phyloP scores from a whole-genome alignment of 2,329 filamentous ascomycete species.

The Calonectria pseudoturangicola region DNA sequence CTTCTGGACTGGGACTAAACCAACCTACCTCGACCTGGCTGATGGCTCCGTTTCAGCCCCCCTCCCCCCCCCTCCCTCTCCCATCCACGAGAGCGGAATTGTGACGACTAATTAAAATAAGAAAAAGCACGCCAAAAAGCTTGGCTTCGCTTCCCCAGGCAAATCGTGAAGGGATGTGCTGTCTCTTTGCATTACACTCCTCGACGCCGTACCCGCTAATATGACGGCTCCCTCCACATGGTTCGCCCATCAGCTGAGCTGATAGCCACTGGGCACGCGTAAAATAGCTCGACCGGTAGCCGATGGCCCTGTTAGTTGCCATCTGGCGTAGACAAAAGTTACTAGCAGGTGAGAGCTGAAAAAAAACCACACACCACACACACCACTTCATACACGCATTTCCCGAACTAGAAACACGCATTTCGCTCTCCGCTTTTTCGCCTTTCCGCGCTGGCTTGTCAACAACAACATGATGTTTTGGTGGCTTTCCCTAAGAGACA shows the following conservation, averaged over 20 bases:
- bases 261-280: constrained; percentile 24
- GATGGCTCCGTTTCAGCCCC: constrained; percentile 23
- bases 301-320: constrained; percentile 23
- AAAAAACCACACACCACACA: constrained; percentile 31
- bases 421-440: constrained; percentile 28
- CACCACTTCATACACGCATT: constrained; percentile 46
- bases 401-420: constrained; percentile 41
- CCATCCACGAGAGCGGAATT: constrained; percentile 31
- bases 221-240: constrained; percentile 26
- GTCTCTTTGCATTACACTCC: constrained; percentile 16
- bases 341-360: constrained; percentile 45
- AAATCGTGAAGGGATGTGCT: constrained; percentile 9
- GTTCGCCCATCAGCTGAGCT: constrained; percentile 37
- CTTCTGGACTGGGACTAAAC: constrained; percentile 14
- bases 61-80: neutral
- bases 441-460: neutral
- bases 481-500: neutral
- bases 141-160: constrained; percentile 38
- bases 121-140: constrained; percentile 6
- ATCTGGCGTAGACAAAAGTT: constrained; percentile 28
- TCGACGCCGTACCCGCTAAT: constrained; percentile 23
- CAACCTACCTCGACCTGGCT: constrained; percentile 18
- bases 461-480: constrained; percentile 1
- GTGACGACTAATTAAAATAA: constrained; percentile 12
- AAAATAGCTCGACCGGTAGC: constrained; percentile 22